Evolutionary conservation across 768 basidiomycete genomes (phyloP), one percentile per base, ranked within the genome.

Genomic region (Hypholoma fasciculare): DNA sequence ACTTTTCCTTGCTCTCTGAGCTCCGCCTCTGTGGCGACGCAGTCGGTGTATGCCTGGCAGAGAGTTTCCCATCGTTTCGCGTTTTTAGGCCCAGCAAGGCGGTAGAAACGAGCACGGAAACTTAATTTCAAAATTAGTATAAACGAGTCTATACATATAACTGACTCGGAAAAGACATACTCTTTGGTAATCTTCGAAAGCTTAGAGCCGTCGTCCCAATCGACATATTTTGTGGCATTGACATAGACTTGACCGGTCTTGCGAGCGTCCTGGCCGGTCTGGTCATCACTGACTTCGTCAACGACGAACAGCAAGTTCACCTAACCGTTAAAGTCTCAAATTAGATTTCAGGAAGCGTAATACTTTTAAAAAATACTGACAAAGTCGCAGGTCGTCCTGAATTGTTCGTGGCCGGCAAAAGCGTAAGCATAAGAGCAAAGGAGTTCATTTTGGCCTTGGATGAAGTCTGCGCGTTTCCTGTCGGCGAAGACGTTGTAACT

Each of bases 251-350:
- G 73, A 16, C 84, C 82, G 27, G 83, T 86, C 23, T 72, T 72
- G 43, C 75, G 75, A 40, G 84, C 87, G 49, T 82, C 86, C 54
- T 71, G 70, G 26, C 81, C 82, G 65, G 73, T 78, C 67, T 87
- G 87, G 57, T 87, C 85, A 61, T 88, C 86, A 67, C 84, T 87
- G 53, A 86, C 77, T 69, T 88, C 87, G 69, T 89, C 88, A 49
- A 87, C 76, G 57, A 84, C 82, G 71, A 86, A 88, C 27, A 89
- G 78, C 12, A 84, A 71, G 63, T 88, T 86, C 58, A 86, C 74
- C 80, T 80, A 42, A 39, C 34, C 44, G 47, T 40, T 12, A 34
- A 50, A 30, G 7, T 42, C 16, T 39, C 26, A 42, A 48, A 36
- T 62, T 13, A 34, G 56, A 61, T 50, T 51, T 48, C 46, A 19